Base-by-base conservation (phyloP, 73 alveolate genomes). In the Tetrahymena elliotti region DNA sequence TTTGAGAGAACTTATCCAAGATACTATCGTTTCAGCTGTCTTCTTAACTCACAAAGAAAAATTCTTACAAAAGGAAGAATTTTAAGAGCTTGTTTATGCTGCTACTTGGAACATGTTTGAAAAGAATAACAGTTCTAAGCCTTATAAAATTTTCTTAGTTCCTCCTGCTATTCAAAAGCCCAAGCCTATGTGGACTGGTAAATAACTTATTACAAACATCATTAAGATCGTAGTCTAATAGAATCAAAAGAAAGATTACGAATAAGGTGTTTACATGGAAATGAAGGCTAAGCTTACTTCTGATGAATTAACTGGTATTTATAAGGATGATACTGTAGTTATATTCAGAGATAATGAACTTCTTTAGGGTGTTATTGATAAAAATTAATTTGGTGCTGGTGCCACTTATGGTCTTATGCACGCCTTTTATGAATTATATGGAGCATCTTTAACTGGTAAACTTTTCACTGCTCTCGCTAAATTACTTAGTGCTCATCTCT, bases 1-100 rank as follows among this genome's bases (percentile, higher is more conserved):
- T 22, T 93, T 99, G 38, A 98, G 99, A 94, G 99, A 99, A 33
- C 98, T 99, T 82, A 98, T 99, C 54, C 99, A 99, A 97, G 99
- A 99, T 95, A 98, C 98, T 83, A 98, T 99, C 93, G 99, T 98
- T 84, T 97, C 99, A 40, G 99, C 99, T 93, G 99, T 98, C 1
- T 97, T 97, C 96, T 95, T 99, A 94, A 98, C 99, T 53, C 97
- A 97, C 47, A 97, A 99, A 96, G 99, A 99, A 97, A 98, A 99
- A 24, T 98, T 97, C 97, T 92, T 98, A 82, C 95, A 97, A 8
- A 97, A 98, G 88, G 99, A 99, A 93, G 97, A 97, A 95, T 99
- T 98, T 95, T 95, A 93, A 94, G 98, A 99, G 97, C 98, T 99
- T 82, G 96, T 98, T 84, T 99, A 98, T 97, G 97, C 96, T 40